Evolutionary conservation across 2,329 filamentous ascomycete genomes (phyloP), one percentile per base, ranked within the genome.

Genomic region (Hirsutella thompsonii): DNA sequence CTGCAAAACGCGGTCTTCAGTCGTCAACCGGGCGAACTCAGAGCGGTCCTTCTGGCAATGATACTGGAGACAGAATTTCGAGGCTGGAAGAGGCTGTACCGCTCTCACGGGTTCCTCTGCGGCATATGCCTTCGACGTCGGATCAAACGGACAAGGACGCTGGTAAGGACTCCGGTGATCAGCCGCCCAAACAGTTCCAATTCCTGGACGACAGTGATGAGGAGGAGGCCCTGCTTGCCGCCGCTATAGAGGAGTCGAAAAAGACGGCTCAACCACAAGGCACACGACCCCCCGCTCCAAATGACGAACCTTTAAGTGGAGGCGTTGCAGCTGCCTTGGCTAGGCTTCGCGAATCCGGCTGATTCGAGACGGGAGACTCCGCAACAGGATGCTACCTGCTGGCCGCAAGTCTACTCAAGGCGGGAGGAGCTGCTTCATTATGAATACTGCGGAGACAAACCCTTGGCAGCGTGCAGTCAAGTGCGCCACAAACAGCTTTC

Each of bases 241-340:
- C 64, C 20, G 66, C 64, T 13, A 66, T 69, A 28, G 64, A 68
- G 46, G 65, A 68, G 46, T 67, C 32, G 14, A 33, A n/a, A 33
- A 33, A 18, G 32, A 33, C 32, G 5, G 14, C 32, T 18, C 30
- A 32, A 16, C 30, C 30, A 9, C 23, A 28, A 45, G 21, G 39
- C 45, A 37, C 42, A 47, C 36, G 18, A 8, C 20, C 10, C 5
- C 11, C 30, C 14, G 26, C 29, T 6, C 11, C 13, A n/a, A 16
- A 32, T n/a, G 49, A 52, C 2, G 52, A 72, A 5, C 58, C 67
- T 26, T 58, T 81, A 5, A 68, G 68, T 44, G 74, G 68, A 36
- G 76, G 78, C 2, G 60, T 82, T 37, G 74, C 76, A 36, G 74
- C 73, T 26, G 78, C 78, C 14, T 53, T 82, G 45, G 76, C 76